Evolutionary conservation across 2,329 filamentous ascomycete species (phyloP), one percentile per base, ranked within the genome.

Genomic region (Penicillium sp.): DNA sequence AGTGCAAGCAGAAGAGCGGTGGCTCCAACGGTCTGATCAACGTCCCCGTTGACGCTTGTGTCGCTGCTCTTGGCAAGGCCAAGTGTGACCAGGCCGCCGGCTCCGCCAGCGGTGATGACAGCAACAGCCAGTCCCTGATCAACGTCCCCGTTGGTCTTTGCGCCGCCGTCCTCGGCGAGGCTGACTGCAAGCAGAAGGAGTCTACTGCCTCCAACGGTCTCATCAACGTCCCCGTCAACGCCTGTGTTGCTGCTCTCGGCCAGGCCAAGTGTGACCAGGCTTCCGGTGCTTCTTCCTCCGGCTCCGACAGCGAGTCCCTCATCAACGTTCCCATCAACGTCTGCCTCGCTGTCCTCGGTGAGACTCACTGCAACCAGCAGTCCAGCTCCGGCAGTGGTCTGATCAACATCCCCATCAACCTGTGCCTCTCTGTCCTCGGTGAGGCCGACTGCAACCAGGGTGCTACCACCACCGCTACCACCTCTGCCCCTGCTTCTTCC

Each of bases 291-390:
- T 40, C 38, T 40, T 40, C 38, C 38, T 18, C 38, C 38, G 38
- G 38, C 38, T 31, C 13, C 36, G 43, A 46, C 14, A 18, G 51
- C 21, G 60, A 58, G 29, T 53, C 59, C 29, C 50, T 68, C 52
- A 67, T 68, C 56, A 67, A 56, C 43, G 63, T 68, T 1, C 66
- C 66, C 13, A 45, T 68, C 54, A 67, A 68, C 43, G 21, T 65
- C 40, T 68, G 66, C 43, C 58, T 67, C 22, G 63, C 65, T 55
- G 64, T 68, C 24, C 66, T 68, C 24, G 66, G 66, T n/a, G 60
- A 66, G 40, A 55, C 56, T 31, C 48, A 65, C 42, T 68, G 66
- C 60, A 14, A 68, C 10, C 65, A 67, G 48, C 50, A 38, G 29
- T 54, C 60, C n/a, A 13, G n/a, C 14, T 42, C 55, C 10, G 34